Percentiles rank a stretch among this genome's conserved stretches.
These are phyloP conservation scores for Suillus ampliporus DNA, from an alignment of 768 basidiomycete species.

Conservation along the genomic window DNA sequence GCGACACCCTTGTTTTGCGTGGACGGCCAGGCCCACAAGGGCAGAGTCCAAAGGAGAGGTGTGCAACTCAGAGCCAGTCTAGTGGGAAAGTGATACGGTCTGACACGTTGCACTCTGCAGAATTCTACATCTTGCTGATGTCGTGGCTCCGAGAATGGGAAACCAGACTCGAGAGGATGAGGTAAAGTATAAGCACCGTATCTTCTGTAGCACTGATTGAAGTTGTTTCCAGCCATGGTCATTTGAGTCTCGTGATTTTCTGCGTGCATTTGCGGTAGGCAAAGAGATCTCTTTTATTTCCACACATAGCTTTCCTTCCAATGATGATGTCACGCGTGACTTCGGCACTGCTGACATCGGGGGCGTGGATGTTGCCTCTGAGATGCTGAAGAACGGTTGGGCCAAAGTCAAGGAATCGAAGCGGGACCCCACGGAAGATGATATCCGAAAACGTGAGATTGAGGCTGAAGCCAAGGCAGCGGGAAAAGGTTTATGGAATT, in stretches of 20 bases:
- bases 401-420: slow-evolving; percentile 89
- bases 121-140: slow-evolving; percentile 87
- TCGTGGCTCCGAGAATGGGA: slow-evolving; percentile 85
- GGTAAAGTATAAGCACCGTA: slow-evolving; percentile 44
- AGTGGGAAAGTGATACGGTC: slow-evolving; percentile 16
- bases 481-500: slow-evolving; percentile 88
- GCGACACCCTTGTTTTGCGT: slow-evolving; percentile 87
- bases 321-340: slow-evolving; percentile 80
- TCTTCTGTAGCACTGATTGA: slow-evolving; percentile 13
- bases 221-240: slow-evolving; percentile 73
- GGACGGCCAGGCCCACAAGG: slow-evolving; percentile 79
- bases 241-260: slow-evolving; percentile 91
- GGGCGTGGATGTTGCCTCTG: slow-evolving; percentile 73
- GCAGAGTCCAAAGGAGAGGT: slow-evolving; percentile 92
- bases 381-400: slow-evolving; percentile 91
- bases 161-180: slow-evolving; percentile 87
- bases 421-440: slow-evolving; percentile 82
- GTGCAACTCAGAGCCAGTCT: slow-evolving; percentile 20
- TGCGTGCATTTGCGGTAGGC: slow-evolving; percentile 84
- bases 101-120: slow-evolving; percentile 46
- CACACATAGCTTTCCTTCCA: slow-evolving; percentile 77
- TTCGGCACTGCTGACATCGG: slow-evolving; percentile 77
- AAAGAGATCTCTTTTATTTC: slow-evolving; percentile 89
- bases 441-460: slow-evolving; percentile 69
- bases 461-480: slow-evolving; percentile 77